Evolutionary conservation across 2,329 filamentous ascomycete genomes (phyloP).

Genomic region (Botryotinia convoluta): DNA sequence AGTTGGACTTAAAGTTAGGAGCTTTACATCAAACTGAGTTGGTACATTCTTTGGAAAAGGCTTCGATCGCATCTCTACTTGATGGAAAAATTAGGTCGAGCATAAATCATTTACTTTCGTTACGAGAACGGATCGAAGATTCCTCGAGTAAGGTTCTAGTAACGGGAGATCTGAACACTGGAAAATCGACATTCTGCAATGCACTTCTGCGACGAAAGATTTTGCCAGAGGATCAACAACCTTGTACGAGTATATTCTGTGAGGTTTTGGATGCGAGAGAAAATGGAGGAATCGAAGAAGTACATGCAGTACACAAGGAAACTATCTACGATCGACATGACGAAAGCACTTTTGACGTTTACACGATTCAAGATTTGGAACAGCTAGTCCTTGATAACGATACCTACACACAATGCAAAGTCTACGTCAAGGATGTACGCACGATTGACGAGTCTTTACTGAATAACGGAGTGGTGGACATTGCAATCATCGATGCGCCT

Average conservation of each 20-base stretch:
- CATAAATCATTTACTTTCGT: conserved; percentile 80
- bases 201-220: conserved; percentile 90
- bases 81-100: conserved; percentile 94
- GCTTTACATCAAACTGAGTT: conserved; percentile 82
- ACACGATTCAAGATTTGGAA: conserved; percentile 73
- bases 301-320: conserved; percentile 88
- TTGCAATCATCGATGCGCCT: conserved; percentile 93
- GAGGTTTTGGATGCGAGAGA: conserved; percentile 91
- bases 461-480: conserved; percentile 97
- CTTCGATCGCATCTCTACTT: conserved; percentile 81
- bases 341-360: conserved; percentile 92
- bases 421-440: conserved; percentile 89
- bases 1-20: conserved; percentile 90
- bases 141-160: conserved; percentile 95
- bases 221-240: conserved; percentile 93
- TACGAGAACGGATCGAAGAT: conserved; percentile 94
- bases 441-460: conserved; percentile 89
- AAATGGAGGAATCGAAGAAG: conserved; percentile 88
- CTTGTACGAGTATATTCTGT: conserved; percentile 97
- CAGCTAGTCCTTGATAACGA: conserved; percentile 86
- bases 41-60: conserved; percentile 91
- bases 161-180: conserved; percentile 93
- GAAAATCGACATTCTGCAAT: conserved; percentile 98
- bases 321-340: conserved; percentile 80
- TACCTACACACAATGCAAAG: conserved; percentile 90